These are phyloP conservation scores for Coemansia sp. DNA, from an alignment of 192 early-diverging fungal species.

Conservation along the genomic window DNA sequence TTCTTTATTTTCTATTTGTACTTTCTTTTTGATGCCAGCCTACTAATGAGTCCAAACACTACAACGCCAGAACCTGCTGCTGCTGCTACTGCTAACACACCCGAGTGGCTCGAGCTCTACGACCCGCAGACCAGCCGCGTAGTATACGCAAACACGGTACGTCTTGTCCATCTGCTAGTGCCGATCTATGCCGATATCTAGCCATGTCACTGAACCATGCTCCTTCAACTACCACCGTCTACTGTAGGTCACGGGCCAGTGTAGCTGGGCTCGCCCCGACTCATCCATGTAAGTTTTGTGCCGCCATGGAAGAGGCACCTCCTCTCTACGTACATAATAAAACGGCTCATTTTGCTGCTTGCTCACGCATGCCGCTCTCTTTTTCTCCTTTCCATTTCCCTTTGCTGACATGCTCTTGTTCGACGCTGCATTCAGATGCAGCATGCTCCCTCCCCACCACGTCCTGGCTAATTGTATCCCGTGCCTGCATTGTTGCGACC, in stretches of 20 bases:
- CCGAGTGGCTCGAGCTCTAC: constrained; percentile 67
- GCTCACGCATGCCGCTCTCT: neutral
- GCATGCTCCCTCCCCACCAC: neutral
- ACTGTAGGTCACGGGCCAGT: constrained; percentile 75
- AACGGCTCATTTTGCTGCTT: neutral
- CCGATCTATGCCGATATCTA: neutral
- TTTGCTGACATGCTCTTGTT: neutral
- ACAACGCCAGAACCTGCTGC: constrained; percentile 6
- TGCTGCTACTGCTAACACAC: neutral
- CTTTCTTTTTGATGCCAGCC: constrained; percentile 14
- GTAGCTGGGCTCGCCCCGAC: constrained; percentile 54
- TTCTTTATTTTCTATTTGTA: constrained; percentile 7
- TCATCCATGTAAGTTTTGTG: constrained; percentile 50
- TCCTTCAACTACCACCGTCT: neutral
- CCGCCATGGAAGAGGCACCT: too few relatives aligned
- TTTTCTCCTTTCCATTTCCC: neutral
- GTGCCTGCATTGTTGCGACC: neutral
- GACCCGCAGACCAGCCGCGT: constrained; percentile 63
- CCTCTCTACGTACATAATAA: too few relatives aligned
- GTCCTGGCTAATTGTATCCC: neutral
- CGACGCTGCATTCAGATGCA: neutral
- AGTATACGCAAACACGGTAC: constrained; percentile 70
- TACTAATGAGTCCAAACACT: constrained; percentile 22
- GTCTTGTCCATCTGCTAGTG: neutral
- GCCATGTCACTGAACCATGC: neutral